Conservation (phyloP, 805 yeast genomes). For the Saccharomyces paradoxus region DNA sequence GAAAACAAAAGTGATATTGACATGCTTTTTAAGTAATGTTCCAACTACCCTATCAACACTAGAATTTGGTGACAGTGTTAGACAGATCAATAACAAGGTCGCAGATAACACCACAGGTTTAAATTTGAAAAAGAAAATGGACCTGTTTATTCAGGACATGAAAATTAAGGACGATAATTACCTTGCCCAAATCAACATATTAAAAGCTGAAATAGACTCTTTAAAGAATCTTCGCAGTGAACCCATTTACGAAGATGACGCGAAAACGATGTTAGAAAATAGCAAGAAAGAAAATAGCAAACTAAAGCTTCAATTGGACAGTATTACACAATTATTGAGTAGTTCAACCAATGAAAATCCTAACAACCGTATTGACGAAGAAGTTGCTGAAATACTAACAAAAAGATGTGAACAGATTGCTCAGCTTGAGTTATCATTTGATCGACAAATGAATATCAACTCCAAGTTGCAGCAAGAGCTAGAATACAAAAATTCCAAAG, state of each 20-base stretch:
- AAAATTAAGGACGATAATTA: constrained; percentile 25
- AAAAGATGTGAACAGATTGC: constrained; percentile 21
- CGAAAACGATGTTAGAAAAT: neutral
- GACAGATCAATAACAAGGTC: neutral
- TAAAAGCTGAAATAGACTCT: constrained; percentile 8
- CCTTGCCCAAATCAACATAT: constrained; percentile 4
- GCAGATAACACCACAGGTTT: constrained; percentile 43
- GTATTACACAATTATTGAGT: constrained; percentile 8
- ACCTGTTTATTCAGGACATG: constrained; percentile 44
- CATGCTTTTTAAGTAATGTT: constrained; percentile 55
- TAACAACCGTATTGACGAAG: constrained; percentile 2
- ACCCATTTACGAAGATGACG: neutral
- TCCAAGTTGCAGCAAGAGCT: constrained; percentile 7
- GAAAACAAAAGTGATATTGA: constrained; percentile 62
- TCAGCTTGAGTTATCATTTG: constrained; percentile 14
- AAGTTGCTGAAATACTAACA: constrained; percentile 13
- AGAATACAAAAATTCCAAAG: constrained; percentile 7
- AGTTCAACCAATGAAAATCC: neutral
- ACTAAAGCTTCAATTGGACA: constrained; percentile 9
- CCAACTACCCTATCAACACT: constrained; percentile 38
- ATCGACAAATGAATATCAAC: constrained; percentile 11
- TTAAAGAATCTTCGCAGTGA: neutral
- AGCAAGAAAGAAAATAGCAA: constrained; percentile 7
- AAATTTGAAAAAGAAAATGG: constrained; percentile 31
- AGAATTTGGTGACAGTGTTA: constrained; percentile 57